Percentiles rank a stretch among this genome's conserved stretches.
phyloP scores from a whole-genome alignment of 148 eudicot genomes.

The Fagopyrum esculentum region DNA sequence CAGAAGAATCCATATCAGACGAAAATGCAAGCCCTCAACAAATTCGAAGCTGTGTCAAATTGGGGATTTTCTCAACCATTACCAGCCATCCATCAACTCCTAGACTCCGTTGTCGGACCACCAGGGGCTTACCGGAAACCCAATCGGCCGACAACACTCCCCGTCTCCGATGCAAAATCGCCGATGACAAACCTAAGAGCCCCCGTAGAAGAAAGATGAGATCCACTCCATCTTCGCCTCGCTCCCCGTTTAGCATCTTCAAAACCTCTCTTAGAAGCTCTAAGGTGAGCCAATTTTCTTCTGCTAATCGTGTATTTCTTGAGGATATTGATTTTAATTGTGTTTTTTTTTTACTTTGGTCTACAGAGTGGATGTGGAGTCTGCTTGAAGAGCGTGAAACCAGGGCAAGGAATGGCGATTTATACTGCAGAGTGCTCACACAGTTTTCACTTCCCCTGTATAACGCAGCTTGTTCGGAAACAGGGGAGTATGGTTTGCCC shows the following conservation, averaged over 20 bases:
- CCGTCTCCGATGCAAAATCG: conserved; percentile 33
- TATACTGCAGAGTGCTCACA: conserved; percentile 89
- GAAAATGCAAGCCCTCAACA: conserved; percentile 23
- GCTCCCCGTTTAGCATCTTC: conserved; percentile 75
- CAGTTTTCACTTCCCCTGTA: conserved; percentile 75
- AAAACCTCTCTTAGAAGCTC: conserved; percentile 61
- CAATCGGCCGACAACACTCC: conserved; percentile 22
- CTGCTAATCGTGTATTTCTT: not conserved
- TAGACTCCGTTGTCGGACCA: conserved; percentile 23
- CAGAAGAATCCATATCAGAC: conserved; percentile 12
- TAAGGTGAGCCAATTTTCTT: conserved; percentile 30
- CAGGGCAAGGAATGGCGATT: conserved; percentile 67
- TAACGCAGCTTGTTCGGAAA: conserved; percentile 41
- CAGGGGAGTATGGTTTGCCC: conserved; percentile 48
- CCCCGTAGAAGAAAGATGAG: conserved; percentile 13
- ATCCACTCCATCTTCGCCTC: conserved; percentile 59
- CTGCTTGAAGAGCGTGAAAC: conserved; percentile 67
- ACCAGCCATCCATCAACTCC: conserved; percentile 23
- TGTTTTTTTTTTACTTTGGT: not conserved
- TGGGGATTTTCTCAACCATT: conserved; percentile 38
- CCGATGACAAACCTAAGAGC: conserved; percentile 17
- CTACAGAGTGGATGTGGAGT: conserved; percentile 74
- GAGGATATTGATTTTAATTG: not conserved
- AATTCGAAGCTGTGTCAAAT: conserved; percentile 23
- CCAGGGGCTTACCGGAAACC: not conserved